phyloP scores from a whole-genome alignment of 495 filamentous ascomycete species.

The Aspergillus sparsus region DNA sequence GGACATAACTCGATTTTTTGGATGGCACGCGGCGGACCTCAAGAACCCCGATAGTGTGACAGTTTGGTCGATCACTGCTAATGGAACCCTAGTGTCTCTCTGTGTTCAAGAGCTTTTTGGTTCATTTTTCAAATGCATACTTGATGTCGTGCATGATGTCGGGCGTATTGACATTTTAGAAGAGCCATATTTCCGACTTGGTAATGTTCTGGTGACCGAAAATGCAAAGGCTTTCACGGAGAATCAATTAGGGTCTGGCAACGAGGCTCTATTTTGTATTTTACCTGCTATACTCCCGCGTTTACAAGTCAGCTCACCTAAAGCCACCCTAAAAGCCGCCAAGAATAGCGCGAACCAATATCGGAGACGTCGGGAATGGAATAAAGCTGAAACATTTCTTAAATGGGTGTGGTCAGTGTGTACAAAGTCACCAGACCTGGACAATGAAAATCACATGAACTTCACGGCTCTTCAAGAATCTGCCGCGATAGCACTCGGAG shows the following conservation, averaged over 20 bases:
- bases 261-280: background rate
- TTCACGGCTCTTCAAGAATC: too few relatives aligned
- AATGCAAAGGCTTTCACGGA: background rate
- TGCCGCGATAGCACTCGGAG: background rate
- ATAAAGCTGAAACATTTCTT: background rate
- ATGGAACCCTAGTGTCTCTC: background rate
- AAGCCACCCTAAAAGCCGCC: background rate
- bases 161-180: background rate
- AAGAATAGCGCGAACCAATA: background rate
- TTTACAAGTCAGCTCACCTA: background rate
- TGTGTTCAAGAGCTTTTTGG: background rate
- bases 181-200: background rate
- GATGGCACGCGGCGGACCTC: background rate
- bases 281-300: background rate
- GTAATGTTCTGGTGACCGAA: background rate
- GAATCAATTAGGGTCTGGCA: background rate
- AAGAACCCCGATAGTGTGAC: too few relatives aligned
- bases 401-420: background rate
- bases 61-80: too few relatives aligned
- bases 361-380: background rate
- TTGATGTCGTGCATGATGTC: background rate
- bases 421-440: background rate
- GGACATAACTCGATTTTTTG: background rate
- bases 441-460: too few relatives aligned
- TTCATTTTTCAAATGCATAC: background rate